These are phyloP conservation scores for Geosmithia putterillii DNA, from an alignment of 2,329 filamentous ascomycete genomes.

Conservation along the genomic window DNA sequence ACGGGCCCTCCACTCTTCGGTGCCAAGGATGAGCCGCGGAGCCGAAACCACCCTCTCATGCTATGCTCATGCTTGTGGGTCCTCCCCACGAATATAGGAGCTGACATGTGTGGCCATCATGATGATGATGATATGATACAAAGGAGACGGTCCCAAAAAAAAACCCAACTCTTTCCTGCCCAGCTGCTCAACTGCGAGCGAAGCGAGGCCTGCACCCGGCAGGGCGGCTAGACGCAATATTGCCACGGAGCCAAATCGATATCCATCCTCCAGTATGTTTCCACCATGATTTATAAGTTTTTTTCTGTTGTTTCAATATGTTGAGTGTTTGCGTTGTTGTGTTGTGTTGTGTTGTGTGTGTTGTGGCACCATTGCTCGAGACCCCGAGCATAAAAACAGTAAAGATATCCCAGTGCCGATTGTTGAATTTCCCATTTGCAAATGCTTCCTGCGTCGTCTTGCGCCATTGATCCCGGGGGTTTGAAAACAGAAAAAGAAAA, in stretches of 20 bases:
- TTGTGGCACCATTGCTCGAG: background rate
- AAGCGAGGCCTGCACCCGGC: too few relatives aligned
- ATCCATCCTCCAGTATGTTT: too few relatives aligned
- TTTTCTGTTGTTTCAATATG: background rate
- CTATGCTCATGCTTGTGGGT: too few relatives aligned
- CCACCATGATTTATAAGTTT: conserved; percentile 13
- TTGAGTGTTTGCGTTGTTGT: background rate
- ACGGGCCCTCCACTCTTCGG: conserved; percentile 50
- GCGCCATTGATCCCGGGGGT: background rate
- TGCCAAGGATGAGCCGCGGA: conserved; percentile 54
- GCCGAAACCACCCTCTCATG: conserved; percentile 40
- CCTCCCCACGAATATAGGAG: too few relatives aligned
- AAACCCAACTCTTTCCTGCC: conserved; percentile 2
- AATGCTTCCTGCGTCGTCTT: background rate
- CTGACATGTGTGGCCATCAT: too few relatives aligned
- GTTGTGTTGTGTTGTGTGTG: background rate
- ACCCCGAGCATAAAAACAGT: background rate
- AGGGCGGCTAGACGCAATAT: too few relatives aligned
- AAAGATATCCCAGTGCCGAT: conserved; percentile 1
- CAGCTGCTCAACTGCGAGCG: too few relatives aligned
- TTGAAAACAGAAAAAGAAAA: background rate
- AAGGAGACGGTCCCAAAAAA: conserved; percentile 25
- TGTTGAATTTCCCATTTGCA: background rate
- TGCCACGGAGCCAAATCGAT: too few relatives aligned
- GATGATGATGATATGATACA: conserved; percentile 23